Evolutionary conservation across 2,329 filamentous ascomycete species (phyloP).

Genomic region (Colletotrichum cuscutae): DNA sequence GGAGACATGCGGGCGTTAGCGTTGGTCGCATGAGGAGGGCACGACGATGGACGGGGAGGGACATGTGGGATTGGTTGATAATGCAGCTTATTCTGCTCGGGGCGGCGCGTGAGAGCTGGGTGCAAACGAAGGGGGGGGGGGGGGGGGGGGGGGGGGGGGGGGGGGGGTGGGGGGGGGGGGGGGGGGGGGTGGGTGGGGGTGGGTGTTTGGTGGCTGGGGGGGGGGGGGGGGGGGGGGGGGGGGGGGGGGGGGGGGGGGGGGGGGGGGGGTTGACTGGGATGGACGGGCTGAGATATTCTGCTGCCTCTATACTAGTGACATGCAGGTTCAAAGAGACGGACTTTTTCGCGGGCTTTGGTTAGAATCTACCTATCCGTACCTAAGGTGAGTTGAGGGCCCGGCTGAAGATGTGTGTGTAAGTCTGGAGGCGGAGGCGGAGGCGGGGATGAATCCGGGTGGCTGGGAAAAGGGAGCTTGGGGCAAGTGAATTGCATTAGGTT

Average conservation of each 20-base stretch:
- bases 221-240: conserved; percentile 5
- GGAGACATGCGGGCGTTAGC: not conserved
- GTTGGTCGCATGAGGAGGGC: not conserved
- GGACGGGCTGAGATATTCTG: not conserved
- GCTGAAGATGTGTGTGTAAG: not conserved
- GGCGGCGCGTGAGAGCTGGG: not conserved
- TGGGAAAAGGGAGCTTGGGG: not conserved
- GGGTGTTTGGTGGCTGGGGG: no score
- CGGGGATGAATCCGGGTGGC: not conserved
- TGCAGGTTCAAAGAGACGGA: not conserved
- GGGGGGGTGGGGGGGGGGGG: no score
- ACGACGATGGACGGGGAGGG: not conserved
- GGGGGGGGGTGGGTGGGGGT: no score
- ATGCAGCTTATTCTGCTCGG: not conserved
- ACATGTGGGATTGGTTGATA: not conserved
- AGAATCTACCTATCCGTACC: not conserved
- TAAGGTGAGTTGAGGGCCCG: not conserved
- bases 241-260: conserved; percentile 2
- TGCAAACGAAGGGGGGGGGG: not conserved
- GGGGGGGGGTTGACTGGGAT: not conserved
- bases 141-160: no score
- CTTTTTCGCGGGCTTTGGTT: not conserved
- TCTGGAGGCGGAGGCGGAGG: not conserved
- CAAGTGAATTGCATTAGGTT: not conserved
- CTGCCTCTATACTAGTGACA: not conserved